Evolutionary conservation across 2,329 filamentous ascomycete genomes (phyloP).

Genomic region (Epichloe coenophiala): DNA sequence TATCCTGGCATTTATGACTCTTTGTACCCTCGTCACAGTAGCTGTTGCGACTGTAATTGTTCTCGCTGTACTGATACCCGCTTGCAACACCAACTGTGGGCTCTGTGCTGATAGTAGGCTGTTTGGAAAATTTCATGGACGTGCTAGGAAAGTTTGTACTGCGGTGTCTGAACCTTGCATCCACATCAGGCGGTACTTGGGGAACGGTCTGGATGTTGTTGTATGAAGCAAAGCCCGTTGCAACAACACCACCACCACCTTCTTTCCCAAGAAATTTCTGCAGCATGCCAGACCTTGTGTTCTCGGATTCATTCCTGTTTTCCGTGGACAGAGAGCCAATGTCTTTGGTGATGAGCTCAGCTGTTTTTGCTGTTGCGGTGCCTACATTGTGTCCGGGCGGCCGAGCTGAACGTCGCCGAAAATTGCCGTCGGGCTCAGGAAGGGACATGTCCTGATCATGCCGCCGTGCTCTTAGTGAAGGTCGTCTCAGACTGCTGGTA

Average conservation of each 20-base stretch:
- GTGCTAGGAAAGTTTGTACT: slow-evolving; percentile 19
- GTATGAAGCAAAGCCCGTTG: slow-evolving; percentile 1
- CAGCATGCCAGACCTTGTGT: slow-evolving; percentile 7
- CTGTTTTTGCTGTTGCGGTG: neutral
- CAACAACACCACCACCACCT: neutral
- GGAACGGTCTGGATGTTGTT: slow-evolving; percentile 15
- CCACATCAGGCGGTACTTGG: slow-evolving; percentile 21
- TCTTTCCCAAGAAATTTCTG: slow-evolving; percentile 1
- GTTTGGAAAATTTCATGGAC: slow-evolving; percentile 23
- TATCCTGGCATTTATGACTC: slow-evolving; percentile 2
- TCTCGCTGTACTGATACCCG: slow-evolving; percentile 12
- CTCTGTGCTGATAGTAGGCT: slow-evolving; percentile 29
- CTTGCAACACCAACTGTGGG: slow-evolving; percentile 32
- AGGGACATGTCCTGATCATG: neutral
- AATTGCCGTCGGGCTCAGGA: neutral
- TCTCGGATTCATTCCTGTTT: neutral
- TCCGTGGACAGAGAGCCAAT: neutral
- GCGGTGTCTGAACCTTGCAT: slow-evolving; percentile 23
- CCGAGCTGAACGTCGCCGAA: neutral
- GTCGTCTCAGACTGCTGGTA: neutral
- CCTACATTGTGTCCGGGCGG: neutral
- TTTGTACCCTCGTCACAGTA: neutral
- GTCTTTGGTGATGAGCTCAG: neutral
- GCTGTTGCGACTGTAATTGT: neutral
- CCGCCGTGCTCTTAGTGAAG: neutral